Evolutionary conservation across 352 stramenopile genomes (phyloP).

Genomic region (Globisporangium paddicum): DNA sequence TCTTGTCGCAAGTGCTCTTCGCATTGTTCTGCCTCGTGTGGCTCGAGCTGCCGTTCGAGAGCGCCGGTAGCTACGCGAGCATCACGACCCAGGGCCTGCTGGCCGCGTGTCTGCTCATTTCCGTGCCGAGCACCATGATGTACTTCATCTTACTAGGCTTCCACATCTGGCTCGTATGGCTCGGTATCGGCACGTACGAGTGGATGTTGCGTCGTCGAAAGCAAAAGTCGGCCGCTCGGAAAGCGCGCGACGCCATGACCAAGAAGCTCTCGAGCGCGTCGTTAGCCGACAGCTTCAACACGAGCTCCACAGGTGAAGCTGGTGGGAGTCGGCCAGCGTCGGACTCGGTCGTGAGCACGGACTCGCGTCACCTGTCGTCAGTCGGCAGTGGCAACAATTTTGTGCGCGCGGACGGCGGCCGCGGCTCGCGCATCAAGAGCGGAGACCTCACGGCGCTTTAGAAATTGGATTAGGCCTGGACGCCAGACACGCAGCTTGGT

Average conservation of each 20-base stretch:
- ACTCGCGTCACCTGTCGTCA: conserved; percentile 29
- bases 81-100: conserved; percentile 44
- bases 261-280: conserved; percentile 15
- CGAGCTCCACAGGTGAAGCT: not conserved
- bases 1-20: conserved; percentile 58
- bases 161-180: conserved; percentile 70
- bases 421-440: conserved; percentile 7
- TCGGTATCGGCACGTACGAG: conserved; percentile 86
- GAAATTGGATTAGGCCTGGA: not conserved
- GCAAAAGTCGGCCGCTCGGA: conserved; percentile 52
- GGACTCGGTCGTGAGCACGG: conserved; percentile 12
- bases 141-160: conserved; percentile 83
- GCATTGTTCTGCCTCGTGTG: conserved; percentile 43
- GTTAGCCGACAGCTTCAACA: conserved; percentile 3
- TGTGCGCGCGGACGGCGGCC: conserved; percentile 15
- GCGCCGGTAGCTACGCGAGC: conserved; percentile 12
- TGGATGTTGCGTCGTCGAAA: conserved; percentile 82
- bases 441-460: conserved; percentile 24
- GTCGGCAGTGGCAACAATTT: conserved; percentile 38
- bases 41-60: conserved; percentile 41
- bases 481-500: not conserved
- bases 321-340: not conserved
- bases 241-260: conserved; percentile 10
- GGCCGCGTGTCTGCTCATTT: conserved; percentile 50
- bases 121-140: conserved; percentile 79